Percentiles rank a stretch among this genome's conserved stretches.
phyloP scores from a whole-genome alignment of 2,329 filamentous ascomycete genomes.

The Boeremia exigua region DNA sequence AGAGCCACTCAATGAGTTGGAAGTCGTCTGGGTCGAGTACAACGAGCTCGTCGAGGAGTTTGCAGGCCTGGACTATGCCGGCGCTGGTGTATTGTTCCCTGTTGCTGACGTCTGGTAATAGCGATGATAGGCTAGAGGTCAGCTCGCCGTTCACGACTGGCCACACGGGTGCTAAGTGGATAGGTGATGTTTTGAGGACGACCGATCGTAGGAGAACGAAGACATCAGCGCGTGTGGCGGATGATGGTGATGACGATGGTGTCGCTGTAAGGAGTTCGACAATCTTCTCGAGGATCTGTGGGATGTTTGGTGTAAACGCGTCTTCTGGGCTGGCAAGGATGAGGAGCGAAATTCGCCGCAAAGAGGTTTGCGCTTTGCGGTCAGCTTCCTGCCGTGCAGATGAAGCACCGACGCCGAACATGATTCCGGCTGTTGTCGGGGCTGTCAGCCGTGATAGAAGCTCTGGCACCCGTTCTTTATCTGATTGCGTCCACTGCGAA shows the following conservation, averaged over 20 bases:
- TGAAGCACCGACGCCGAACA: constrained; percentile 96
- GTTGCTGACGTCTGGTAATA: constrained; percentile 71
- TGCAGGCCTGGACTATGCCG: constrained; percentile 87
- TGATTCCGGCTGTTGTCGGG: constrained; percentile 91
- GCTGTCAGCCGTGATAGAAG: constrained; percentile 78
- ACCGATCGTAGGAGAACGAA: constrained; percentile 87
- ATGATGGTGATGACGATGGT: constrained; percentile 88
- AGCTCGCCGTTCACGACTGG: constrained; percentile 87
- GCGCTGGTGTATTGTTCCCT: constrained; percentile 77
- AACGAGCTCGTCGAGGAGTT: constrained; percentile 87
- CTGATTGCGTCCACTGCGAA: constrained; percentile 80
- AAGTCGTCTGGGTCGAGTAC: constrained; percentile 92
- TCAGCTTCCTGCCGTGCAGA: constrained; percentile 95
- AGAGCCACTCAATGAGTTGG: constrained; percentile 97
- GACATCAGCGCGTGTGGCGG: constrained; percentile 84
- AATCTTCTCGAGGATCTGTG: constrained; percentile 77
- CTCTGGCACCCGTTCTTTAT: constrained; percentile 88
- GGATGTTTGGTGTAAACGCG: constrained; percentile 78
- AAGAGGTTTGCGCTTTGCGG: constrained; percentile 86
- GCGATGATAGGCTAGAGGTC: constrained; percentile 76
- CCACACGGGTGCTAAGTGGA: constrained; percentile 87
- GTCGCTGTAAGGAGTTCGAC: constrained; percentile 86
- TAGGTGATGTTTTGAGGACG: constrained; percentile 75
- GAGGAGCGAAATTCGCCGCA: constrained; percentile 81
- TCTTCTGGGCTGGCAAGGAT: constrained; percentile 79